These are phyloP conservation scores for Chalaropsis thielavioides DNA, from an alignment of 2,329 filamentous ascomycete genomes.

Conservation along the genomic window DNA sequence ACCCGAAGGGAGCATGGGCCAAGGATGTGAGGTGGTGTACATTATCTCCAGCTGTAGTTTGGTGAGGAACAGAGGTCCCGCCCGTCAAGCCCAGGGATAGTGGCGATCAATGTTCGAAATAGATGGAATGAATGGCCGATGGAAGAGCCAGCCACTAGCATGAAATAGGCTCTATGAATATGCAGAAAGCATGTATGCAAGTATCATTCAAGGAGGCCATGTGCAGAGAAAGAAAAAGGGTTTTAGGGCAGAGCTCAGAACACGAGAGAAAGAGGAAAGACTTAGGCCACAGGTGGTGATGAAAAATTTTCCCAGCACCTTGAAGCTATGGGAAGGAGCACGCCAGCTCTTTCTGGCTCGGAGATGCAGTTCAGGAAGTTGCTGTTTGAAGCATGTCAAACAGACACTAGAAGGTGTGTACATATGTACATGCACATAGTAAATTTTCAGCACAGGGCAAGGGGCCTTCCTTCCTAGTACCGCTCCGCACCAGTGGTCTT, in stretches of 20 bases:
- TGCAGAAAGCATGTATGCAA: not conserved
- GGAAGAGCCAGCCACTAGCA: slow-evolving; percentile 7
- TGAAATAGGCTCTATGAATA: not conserved
- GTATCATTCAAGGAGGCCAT: not conserved
- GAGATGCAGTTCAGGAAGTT: no score
- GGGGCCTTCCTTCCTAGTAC: not conserved
- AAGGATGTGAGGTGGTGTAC: not conserved
- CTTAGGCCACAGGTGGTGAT: not conserved
- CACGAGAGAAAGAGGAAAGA: not conserved
- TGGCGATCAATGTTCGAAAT: slow-evolving; percentile 1
- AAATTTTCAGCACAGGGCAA: not conserved
- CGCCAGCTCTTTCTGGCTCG: no score
- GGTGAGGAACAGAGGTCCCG: not conserved
- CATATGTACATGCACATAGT: no score
- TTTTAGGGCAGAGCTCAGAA: not conserved
- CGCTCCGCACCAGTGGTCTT: not conserved
- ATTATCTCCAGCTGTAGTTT: not conserved
- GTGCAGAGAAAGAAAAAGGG: not conserved
- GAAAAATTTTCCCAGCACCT: no score
- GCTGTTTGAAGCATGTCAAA: no score
- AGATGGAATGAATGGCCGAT: slow-evolving; percentile 8
- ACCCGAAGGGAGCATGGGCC: not conserved
- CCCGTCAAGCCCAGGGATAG: not conserved
- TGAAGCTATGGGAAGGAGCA: no score
- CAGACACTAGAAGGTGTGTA: no score